Base-by-base conservation (phyloP, 345 rosid genomes). In the Rhodamnia argentea region DNA sequence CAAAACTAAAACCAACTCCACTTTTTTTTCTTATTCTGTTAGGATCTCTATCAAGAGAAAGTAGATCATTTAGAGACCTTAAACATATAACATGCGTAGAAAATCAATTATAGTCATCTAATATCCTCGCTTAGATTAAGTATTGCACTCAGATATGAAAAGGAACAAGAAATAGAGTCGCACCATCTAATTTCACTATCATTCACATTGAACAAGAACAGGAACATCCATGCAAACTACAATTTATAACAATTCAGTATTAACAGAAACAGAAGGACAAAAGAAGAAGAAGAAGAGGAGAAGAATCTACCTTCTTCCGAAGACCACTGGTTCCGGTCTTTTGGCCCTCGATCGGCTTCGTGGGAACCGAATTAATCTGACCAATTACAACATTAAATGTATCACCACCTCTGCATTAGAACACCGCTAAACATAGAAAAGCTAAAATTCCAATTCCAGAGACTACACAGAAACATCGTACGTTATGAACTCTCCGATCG, bases 251-350 rank as follows among this genome's bases (percentile, higher is more conserved):
- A 22, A 18, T 37, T 1, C 14, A 18, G 81, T 18, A 50, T 9
- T 9, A 24, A 8, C 23, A 10, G 59, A 10, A 18, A 78, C 29
- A 75, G 55, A 78, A 42, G 58, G 57, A 58, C 50, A 64, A 16
- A 50, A 10, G 50, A 64, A 29, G 16, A 51, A 83, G 54, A 47
- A 13, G 12, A 42, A 75, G 58, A 3, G 64, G 47, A 27, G 20
- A 18, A 59, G 20, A n/a, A 24, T 26, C n/a, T 20, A 95, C 98
- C 98, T 96, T 96, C 91, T 96, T 94, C 64, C 98, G 89, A 40
- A 94, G 95, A 4, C 98, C 96, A 78, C 96, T 96, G 12, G 98
- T 96, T 84, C 98, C 98, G 47, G 98, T 96, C 90, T 94, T 96
- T 87, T 93, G 98, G 47, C 96, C 98, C 62, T 94, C 93, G 53